These are phyloP conservation scores for Flagelloscypha sp. DNA, from an alignment of 768 basidiomycete genomes.

Conservation along the genomic window DNA sequence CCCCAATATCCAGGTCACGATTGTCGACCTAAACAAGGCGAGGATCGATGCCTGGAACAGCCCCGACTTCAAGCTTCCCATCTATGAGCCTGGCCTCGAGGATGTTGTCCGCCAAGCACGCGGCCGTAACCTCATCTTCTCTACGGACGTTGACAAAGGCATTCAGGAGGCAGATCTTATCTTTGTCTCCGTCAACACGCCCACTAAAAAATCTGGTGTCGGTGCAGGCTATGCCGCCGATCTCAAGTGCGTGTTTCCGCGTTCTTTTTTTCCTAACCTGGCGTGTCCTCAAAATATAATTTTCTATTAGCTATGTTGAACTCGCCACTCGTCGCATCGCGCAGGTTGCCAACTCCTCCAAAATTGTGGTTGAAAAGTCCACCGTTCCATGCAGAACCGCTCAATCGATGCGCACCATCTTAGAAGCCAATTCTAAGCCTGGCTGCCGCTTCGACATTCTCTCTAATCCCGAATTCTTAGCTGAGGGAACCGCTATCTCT, in stretches of 20 bases:
- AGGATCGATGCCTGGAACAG: conserved; percentile 98
- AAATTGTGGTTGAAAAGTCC: conserved; percentile 99
- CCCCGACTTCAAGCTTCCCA: conserved; percentile 75
- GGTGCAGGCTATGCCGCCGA: conserved; percentile 98
- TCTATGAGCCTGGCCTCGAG: conserved; percentile 95
- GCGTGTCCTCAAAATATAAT: conserved; percentile 8
- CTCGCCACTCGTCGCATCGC: conserved; percentile 95
- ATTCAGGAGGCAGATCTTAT: conserved; percentile 95
- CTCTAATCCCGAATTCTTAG: conserved; percentile 98
- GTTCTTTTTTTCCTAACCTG: conserved; percentile 5
- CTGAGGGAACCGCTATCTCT: conserved; percentile 91
- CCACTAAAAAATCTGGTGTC: conserved; percentile 96
- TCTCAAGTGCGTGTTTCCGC: conserved; percentile 66
- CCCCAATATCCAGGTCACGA: conserved; percentile 89
- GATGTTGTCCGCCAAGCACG: conserved; percentile 83
- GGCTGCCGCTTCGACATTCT: conserved; percentile 93
- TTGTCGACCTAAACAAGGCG: conserved; percentile 93
- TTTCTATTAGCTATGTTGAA: conserved; percentile 76
- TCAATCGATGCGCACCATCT: conserved; percentile 98
- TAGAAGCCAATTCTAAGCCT: conserved; percentile 94
- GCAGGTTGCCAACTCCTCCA: conserved; percentile 77
- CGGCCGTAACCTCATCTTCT: conserved; percentile 95
- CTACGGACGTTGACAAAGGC: conserved; percentile 86
- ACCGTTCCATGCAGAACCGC: conserved; percentile 98
- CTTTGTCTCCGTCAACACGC: conserved; percentile 98